A percentile compares a stretch with the other conserved stretches of the same genome.
Evolutionary conservation across 495 filamentous ascomycete genomes (phyloP).

Genomic region (Podospora comata): DNA sequence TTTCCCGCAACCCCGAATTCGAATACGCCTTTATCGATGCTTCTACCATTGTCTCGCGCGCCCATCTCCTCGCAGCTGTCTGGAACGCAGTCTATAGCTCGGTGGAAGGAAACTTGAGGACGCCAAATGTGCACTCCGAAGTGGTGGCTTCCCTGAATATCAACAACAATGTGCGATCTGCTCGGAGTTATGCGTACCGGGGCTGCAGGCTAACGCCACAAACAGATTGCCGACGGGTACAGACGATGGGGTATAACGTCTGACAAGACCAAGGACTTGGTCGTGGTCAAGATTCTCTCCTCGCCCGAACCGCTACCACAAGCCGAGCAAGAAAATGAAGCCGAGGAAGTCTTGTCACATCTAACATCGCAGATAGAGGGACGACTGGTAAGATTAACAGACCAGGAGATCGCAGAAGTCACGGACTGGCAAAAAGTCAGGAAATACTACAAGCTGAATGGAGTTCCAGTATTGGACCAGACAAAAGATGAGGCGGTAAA

Average conservation of each 20-base stretch:
- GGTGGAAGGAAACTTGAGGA: slow-evolving; percentile 58
- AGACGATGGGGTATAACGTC: slow-evolving; percentile 77
- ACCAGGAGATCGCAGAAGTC: slow-evolving; percentile 54
- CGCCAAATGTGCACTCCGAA: slow-evolving; percentile 89
- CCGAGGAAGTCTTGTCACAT: slow-evolving; percentile 59
- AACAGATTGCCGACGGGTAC: slow-evolving; percentile 86
- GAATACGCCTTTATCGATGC: slow-evolving; percentile 95
- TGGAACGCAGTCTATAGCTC: slow-evolving; percentile 73
- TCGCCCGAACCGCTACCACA: slow-evolving; percentile 5
- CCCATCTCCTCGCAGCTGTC: slow-evolving; percentile 70
- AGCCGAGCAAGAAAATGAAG: slow-evolving; percentile 25
- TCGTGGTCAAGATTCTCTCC: slow-evolving; percentile 68
- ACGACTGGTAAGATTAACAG: slow-evolving; percentile 56
- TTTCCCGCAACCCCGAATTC: slow-evolving; percentile 74
- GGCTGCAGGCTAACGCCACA: neutral
- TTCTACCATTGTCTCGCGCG: slow-evolving; percentile 60
- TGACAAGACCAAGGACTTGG: slow-evolving; percentile 58
- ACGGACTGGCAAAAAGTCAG: slow-evolving; percentile 67
- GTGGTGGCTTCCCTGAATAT: slow-evolving; percentile 78
- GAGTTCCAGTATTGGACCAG: slow-evolving; percentile 41
- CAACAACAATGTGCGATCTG: slow-evolving; percentile 71
- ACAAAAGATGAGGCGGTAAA: slow-evolving; percentile 34
- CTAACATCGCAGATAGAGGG: slow-evolving; percentile 63
- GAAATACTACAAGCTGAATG: slow-evolving; percentile 80
- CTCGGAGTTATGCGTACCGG: slow-evolving; percentile 18